Conservation (phyloP, 768 basidiomycete species). For the Lentinula boryana region DNA sequence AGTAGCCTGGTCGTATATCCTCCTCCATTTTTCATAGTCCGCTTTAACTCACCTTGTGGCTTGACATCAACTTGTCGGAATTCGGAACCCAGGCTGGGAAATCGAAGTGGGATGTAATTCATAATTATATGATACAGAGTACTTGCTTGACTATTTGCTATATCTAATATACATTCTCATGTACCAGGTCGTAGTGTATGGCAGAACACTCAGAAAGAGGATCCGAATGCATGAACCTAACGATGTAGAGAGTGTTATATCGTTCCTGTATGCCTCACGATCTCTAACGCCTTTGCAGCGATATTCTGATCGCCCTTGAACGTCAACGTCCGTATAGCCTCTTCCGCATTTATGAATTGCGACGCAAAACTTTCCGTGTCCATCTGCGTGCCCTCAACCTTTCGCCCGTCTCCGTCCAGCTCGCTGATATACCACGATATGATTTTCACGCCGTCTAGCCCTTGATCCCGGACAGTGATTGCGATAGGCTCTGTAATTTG, state of each 20-base stretch:
- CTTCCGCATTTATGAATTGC: constrained; percentile 27
- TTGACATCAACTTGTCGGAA: background rate
- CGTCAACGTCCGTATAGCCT: constrained; percentile 29
- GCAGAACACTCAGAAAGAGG: background rate
- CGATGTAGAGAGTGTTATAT: background rate
- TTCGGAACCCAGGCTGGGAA: background rate
- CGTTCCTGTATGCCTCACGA: constrained; percentile 19
- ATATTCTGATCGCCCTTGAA: constrained; percentile 32
- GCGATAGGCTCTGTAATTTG: constrained; percentile 25
- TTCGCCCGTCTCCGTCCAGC: constrained; percentile 22
- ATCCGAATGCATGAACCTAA: background rate
- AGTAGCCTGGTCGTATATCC: no score
- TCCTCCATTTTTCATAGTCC: background rate
- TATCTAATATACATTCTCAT: background rate
- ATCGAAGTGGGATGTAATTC: background rate
- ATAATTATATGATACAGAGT: constrained; percentile 1
- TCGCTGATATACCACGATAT: constrained; percentile 48
- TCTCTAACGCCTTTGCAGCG: constrained; percentile 28
- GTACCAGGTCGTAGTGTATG: background rate
- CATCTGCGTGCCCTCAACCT: constrained; percentile 36
- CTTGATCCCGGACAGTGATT: constrained; percentile 22
- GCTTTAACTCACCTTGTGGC: background rate
- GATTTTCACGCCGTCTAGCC: constrained; percentile 30
- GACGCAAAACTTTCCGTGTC: constrained; percentile 35
- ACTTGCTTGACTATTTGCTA: background rate